phyloP scores from a whole-genome alignment of 176 grass and related monocot species.

The Melocanna baccifera region DNA sequence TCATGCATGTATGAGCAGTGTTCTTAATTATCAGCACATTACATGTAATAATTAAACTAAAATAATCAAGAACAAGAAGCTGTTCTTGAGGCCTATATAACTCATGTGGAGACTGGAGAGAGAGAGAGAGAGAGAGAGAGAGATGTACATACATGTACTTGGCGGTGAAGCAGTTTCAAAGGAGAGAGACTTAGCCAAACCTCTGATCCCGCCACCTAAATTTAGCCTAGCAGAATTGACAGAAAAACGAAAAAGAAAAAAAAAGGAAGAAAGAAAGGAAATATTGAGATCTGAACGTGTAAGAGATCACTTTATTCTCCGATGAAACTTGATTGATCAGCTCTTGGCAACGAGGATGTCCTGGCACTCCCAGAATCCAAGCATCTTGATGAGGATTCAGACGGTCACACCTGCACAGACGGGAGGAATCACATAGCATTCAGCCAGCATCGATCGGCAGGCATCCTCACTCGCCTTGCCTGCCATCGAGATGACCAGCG shows the following conservation, averaged over 20 bases:
- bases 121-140: background rate
- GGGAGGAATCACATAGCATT: background rate
- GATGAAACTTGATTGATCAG: background rate
- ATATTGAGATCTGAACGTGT: background rate
- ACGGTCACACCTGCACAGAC: background rate
- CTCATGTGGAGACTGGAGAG: background rate
- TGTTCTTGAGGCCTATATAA: background rate
- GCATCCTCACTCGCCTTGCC: background rate
- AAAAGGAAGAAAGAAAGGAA: background rate
- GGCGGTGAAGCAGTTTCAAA: too few species aligned
- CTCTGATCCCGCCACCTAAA: constrained; percentile 4
- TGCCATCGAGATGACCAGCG: background rate
- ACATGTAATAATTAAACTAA: background rate
- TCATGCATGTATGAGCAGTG: background rate
- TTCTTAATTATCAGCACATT: background rate
- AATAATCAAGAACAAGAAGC: background rate
- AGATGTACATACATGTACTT: too few species aligned
- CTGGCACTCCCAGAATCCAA: background rate
- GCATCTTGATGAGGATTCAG: constrained; percentile 17
- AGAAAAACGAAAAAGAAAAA: background rate
- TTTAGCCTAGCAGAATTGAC: constrained; percentile 27
- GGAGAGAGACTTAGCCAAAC: background rate
- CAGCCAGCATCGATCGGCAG: background rate
- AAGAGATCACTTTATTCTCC: background rate
- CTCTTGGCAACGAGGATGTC: constrained; percentile 5